Base-by-base conservation (phyloP, 1,284 basidiomycete species). In the Heterobasidion annosum region DNA sequence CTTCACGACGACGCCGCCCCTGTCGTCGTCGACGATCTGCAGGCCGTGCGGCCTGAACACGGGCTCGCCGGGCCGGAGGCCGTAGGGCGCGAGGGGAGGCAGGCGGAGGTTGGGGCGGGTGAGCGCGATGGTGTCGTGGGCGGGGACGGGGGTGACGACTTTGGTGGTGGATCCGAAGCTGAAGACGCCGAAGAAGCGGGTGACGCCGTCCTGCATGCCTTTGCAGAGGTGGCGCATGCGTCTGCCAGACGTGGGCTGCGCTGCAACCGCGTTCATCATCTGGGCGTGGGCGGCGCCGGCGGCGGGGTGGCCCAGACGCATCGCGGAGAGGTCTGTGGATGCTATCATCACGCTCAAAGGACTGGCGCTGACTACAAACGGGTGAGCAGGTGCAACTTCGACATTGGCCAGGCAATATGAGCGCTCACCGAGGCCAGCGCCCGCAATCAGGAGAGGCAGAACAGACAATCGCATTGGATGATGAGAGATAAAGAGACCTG, bases 401-500 rank as follows among this genome's bases (percentile, higher is more conserved):
- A 19, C 25, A 19, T 18, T 19, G 40, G 50, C 12, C 13, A 42
- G 19, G 25, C 18, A 40, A 15, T 19, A 34, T 50, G 13, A 32
- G 35, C 34, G 58, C 67, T 59, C 57, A 75, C 74, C 66, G 34
- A 75, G 58, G 42, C 66, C 65, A 59, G 69, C 69, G 54, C 70
- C 65, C 50, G 67, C 64, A 50, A 69, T 58, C 45, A 72, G 54
- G 45, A 66, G 60, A 35, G 25, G 18, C 8, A 47, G 15, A 12
- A 15, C 4, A 4, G 25, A 19, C 1, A 54, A 3, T 47, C 15
- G 43, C 57, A 58, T 58, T 37, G 37, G 3, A n/a, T n/a, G 10
- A 8, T 40, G n/a, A 3, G 8, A 40, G 37, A 8, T 4, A 40
- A 1, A 40, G 8, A 10, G 37, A 40, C 2, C 37, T 40, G 37